phyloP scores from a whole-genome alignment of 176 grass and related monocot genomes.

The Phragmites australis region DNA sequence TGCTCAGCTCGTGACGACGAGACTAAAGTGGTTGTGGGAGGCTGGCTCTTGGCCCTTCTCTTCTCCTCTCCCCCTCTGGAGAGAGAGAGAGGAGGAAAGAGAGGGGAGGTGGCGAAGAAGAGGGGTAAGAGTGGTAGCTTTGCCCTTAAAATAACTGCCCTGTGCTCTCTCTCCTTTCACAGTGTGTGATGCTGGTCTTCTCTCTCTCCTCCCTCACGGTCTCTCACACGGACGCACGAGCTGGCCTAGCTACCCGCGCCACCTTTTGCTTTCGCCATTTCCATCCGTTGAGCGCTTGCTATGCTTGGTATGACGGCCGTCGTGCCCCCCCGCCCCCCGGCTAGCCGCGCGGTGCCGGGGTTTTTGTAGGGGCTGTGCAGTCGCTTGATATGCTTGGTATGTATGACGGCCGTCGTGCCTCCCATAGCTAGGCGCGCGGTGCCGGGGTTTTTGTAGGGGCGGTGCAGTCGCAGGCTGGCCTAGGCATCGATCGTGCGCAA shows the following conservation, averaged over 20 bases:
- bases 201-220: not conserved
- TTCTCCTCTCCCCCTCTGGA: constrained; percentile 42
- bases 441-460: constrained; percentile 20
- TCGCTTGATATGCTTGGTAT: not conserved
- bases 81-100: constrained; percentile 31
- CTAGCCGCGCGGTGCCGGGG: not conserved
- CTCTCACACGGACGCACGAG: not conserved
- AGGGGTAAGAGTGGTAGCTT: constrained; percentile 11
- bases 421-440: not conserved
- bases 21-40: not conserved
- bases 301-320: not conserved
- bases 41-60: constrained; percentile 21
- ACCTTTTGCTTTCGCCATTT: not conserved
- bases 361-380: constrained; percentile 6
- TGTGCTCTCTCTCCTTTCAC: not conserved
- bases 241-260: constrained; percentile 24
- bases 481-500: not conserved
- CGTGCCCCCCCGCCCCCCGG: not conserved
- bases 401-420: not conserved
- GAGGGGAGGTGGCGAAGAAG: constrained; percentile 31
- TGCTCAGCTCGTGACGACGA: not conserved
- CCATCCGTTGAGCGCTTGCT: not conserved
- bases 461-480: not conserved
- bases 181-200: not conserved
- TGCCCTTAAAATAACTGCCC: constrained; percentile 36